These are phyloP conservation scores for Geotrichum histeridarum DNA, from an alignment of 1,139 yeast genomes.

Conservation along the genomic window DNA sequence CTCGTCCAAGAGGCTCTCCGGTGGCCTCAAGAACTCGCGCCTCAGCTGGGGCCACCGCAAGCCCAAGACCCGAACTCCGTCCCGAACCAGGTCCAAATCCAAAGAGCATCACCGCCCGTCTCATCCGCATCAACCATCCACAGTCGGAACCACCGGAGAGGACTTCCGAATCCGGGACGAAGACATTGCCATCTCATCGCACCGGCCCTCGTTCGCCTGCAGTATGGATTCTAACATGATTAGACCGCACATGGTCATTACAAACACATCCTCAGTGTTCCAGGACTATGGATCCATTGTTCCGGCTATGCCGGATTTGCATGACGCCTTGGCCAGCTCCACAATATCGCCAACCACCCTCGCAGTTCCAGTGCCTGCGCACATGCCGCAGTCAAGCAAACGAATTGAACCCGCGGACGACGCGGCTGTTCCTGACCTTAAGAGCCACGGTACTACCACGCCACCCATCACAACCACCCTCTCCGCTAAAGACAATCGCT, in stretches of 20 bases:
- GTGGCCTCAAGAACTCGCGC: not conserved
- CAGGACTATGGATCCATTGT: slow-evolving; percentile 6
- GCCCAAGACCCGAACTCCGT: not conserved
- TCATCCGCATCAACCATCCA: not conserved
- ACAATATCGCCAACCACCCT: not conserved
- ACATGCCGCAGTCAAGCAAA: not conserved
- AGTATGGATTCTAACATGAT: slow-evolving; percentile 11
- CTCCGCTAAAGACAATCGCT: too few relatives aligned
- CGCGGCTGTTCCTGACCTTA: too few relatives aligned
- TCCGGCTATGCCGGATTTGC: not conserved
- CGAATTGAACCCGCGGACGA: not conserved
- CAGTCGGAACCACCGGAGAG: slow-evolving; percentile 6
- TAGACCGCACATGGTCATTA: slow-evolving; percentile 5
- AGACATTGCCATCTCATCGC: slow-evolving; percentile 11
- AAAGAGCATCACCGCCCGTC: too few relatives aligned
- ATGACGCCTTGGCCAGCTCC: not conserved
- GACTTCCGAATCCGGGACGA: slow-evolving; percentile 15
- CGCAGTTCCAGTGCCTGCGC: not conserved
- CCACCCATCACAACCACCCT: too few relatives aligned
- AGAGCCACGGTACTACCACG: too few relatives aligned
- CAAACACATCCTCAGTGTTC: slow-evolving; percentile 15
- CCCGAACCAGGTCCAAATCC: not conserved
- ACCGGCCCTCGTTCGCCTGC: slow-evolving; percentile 5
- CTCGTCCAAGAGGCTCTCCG: not conserved
- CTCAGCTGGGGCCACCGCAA: slow-evolving; percentile 5